Conservation (phyloP, 257 asterid species). For the Salvia miltiorrhiza region DNA sequence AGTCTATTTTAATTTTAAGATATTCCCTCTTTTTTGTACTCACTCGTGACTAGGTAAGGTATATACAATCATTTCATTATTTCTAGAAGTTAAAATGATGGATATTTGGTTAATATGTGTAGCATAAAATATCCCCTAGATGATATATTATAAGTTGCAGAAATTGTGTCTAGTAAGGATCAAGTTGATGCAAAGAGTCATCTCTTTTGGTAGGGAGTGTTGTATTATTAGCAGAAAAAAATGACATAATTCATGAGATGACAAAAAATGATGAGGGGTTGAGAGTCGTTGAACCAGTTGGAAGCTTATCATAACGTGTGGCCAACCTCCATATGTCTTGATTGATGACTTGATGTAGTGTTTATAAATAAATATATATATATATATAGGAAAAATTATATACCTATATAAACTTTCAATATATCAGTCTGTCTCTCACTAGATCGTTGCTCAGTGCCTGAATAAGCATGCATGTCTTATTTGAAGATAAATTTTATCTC, state of each 20-base stretch:
- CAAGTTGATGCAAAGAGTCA: conserved; percentile 16
- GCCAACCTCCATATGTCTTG: background rate
- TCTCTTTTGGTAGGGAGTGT: conserved; percentile 10
- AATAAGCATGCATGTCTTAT: no score
- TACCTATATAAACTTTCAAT: no score
- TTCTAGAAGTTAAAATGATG: background rate
- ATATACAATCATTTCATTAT: no score
- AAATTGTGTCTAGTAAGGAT: background rate
- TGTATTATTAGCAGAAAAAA: conserved; percentile 12
- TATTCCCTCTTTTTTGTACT: no score
- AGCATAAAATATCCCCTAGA: background rate
- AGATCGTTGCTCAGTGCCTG: no score
- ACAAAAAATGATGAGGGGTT: background rate
- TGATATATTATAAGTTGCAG: background rate
- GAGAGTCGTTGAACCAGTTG: conserved; percentile 17
- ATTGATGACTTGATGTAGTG: background rate
- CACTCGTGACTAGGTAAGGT: no score
- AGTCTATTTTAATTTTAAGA: no score
- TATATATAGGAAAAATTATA: background rate
- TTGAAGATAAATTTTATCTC: no score
- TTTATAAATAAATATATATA: background rate
- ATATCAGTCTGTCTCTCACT: no score
- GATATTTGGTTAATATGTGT: background rate
- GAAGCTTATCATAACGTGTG: conserved; percentile 5
- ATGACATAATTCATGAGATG: background rate